Conservation (phyloP, 2,329 filamentous ascomycete genomes). For the Paraphoma sp. region DNA sequence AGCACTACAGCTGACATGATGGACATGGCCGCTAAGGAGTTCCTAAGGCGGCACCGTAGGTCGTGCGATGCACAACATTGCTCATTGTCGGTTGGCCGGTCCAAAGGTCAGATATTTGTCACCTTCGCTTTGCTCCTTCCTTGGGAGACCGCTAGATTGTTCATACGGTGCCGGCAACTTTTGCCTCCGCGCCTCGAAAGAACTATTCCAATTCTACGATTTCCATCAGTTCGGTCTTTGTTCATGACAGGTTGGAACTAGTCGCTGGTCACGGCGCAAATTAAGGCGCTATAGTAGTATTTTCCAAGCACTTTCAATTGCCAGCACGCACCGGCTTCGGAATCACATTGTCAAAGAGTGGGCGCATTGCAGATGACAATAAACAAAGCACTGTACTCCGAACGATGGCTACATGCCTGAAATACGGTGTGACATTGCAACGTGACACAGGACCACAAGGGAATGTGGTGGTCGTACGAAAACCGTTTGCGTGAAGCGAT, state of each 20-base stretch:
- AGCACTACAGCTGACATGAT: not conserved
- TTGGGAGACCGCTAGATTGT: no score
- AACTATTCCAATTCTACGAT: no score
- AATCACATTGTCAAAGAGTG: not conserved
- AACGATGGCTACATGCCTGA: no score
- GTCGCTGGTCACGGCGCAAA: no score
- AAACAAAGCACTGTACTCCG: not conserved
- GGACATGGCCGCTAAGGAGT: not conserved
- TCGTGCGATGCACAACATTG: not conserved
- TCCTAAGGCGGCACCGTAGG: not conserved
- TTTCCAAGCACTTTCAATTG: not conserved
- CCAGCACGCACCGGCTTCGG: not conserved
- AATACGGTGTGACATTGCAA: not conserved
- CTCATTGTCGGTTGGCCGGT: not conserved
- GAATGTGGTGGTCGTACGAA: not conserved
- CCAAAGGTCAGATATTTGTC: not conserved
- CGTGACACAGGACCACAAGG: slow-evolving; percentile 1
- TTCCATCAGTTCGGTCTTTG: no score
- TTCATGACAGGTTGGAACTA: no score
- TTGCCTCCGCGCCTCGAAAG: no score
- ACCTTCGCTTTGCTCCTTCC: not conserved
- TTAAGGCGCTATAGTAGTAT: no score
- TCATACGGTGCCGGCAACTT: no score
- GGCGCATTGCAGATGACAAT: not conserved
- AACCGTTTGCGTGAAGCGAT: not conserved